Conservation (phyloP, 1,139 yeast species). For the Magnusiomyces clavatus region DNA sequence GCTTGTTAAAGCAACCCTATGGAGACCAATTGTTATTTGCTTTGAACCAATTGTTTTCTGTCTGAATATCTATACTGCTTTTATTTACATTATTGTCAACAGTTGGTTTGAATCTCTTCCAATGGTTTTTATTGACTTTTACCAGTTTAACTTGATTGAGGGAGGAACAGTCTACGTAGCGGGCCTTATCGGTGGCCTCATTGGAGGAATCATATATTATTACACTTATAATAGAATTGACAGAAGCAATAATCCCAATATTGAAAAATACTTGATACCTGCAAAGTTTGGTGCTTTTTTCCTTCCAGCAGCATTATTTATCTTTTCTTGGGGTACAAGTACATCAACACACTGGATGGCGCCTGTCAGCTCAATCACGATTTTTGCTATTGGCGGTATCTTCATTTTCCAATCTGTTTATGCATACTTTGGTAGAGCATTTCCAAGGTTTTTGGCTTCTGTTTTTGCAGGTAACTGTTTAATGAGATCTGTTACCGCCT, state of each 20-base stretch:
- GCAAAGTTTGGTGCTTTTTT: constrained; percentile 48
- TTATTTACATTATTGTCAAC: constrained; percentile 48
- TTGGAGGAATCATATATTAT: constrained; percentile 20
- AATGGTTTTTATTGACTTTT: constrained; percentile 40
- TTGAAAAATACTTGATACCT: constrained; percentile 17
- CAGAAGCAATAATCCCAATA: constrained; percentile 5
- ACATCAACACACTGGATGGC: constrained; percentile 65
- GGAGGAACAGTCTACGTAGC: constrained; percentile 43
- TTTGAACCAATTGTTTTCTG: constrained; percentile 31
- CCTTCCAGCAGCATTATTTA: constrained; percentile 63
- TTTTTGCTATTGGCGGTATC: constrained; percentile 69
- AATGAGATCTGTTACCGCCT: constrained; percentile 44
- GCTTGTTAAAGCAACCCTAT: constrained; percentile 40
- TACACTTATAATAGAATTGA: constrained; percentile 2
- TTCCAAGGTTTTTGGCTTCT: constrained; percentile 61
- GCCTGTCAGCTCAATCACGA: constrained; percentile 65
- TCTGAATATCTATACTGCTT: constrained; percentile 42
- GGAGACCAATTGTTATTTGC: constrained; percentile 36
- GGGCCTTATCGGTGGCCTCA: constrained; percentile 39
- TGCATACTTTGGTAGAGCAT: constrained; percentile 61
- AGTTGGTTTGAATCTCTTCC: constrained; percentile 60
- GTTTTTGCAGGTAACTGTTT: constrained; percentile 49
- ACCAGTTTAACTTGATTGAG: constrained; percentile 44
- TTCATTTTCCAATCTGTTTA: constrained; percentile 66
- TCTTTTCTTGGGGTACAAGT: constrained; percentile 76